Evolutionary conservation across 805 yeast species (phyloP).

Genomic region (Komagataella mondaviorum): DNA sequence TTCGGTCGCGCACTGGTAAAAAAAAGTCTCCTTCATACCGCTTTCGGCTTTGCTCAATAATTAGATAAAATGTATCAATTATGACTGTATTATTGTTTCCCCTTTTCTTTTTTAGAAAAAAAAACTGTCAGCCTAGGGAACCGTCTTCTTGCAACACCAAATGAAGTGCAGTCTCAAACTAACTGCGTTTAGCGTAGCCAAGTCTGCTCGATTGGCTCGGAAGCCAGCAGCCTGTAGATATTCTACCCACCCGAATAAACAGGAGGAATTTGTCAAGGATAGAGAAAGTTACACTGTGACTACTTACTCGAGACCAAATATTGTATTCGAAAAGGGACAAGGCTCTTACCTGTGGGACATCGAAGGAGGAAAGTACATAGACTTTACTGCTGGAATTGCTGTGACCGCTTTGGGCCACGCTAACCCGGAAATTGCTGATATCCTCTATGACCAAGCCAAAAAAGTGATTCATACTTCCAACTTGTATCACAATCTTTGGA

Average conservation of each 20-base stretch:
- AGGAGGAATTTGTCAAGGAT: conserved; percentile 25
- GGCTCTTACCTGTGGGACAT: conserved; percentile 77
- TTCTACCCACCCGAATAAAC: conserved; percentile 12
- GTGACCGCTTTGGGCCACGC: conserved; percentile 93
- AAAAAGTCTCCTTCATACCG: background rate
- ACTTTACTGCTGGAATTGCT: conserved; percentile 93
- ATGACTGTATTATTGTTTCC: background rate
- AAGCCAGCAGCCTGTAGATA: background rate
- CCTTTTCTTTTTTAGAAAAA: background rate
- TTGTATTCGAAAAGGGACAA: conserved; percentile 68
- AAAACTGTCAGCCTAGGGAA: background rate
- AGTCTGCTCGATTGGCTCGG: background rate
- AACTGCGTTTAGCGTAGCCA: background rate
- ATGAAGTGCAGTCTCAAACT: background rate
- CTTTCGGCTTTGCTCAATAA: background rate
- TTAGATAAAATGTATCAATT: background rate
- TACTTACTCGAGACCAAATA: conserved; percentile 67
- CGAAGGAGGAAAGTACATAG: conserved; percentile 67
- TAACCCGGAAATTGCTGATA: conserved; percentile 57
- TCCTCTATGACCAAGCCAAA: conserved; percentile 58
- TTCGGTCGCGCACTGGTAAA: background rate
- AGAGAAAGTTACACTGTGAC: conserved; percentile 50
- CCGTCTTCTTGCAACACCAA: background rate
- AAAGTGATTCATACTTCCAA: conserved; percentile 78
- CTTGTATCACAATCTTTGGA: conserved; percentile 71